Percentiles rank a stretch among this genome's conserved stretches.
These are phyloP conservation scores for Xylaria cubensis DNA, from an alignment of 495 filamentous ascomycete genomes.

Conservation along the genomic window DNA sequence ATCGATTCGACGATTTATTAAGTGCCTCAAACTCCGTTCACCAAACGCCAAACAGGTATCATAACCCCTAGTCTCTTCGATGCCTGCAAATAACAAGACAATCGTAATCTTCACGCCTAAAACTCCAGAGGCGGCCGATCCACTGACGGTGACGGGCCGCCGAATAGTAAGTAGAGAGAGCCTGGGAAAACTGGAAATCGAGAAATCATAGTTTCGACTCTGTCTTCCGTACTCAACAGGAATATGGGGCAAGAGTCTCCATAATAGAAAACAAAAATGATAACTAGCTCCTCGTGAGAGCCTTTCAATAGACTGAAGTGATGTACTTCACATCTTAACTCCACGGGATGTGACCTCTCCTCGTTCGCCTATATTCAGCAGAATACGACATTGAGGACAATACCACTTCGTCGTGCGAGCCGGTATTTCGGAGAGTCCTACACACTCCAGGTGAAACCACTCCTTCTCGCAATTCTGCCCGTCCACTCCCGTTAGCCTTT, in stretches of 20 bases:
- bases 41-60: conserved; percentile 21
- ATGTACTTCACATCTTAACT: conserved; percentile 50
- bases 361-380: conserved; percentile 66
- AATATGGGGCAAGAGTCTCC: background rate
- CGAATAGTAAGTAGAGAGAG: background rate
- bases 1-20: background rate
- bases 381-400: conserved; percentile 82
- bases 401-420: conserved; percentile 89
- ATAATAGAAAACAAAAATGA: conserved; percentile 3
- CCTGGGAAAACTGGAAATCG: background rate
- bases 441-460: conserved; percentile 95
- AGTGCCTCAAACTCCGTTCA: background rate
- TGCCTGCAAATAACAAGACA: background rate
- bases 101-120: background rate
- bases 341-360: conserved; percentile 62
- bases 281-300: background rate
- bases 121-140: background rate
- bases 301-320: background rate
- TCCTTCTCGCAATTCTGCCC: conserved; percentile 70
- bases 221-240: background rate
- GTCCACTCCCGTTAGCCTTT: conserved; percentile 33
- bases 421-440: conserved; percentile 77
- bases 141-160: background rate
- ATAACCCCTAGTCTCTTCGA: background rate
- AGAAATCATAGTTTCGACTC: background rate